Base-by-base conservation (phyloP, 108 stramenopile species). In the Conticribra weissflogii region DNA sequence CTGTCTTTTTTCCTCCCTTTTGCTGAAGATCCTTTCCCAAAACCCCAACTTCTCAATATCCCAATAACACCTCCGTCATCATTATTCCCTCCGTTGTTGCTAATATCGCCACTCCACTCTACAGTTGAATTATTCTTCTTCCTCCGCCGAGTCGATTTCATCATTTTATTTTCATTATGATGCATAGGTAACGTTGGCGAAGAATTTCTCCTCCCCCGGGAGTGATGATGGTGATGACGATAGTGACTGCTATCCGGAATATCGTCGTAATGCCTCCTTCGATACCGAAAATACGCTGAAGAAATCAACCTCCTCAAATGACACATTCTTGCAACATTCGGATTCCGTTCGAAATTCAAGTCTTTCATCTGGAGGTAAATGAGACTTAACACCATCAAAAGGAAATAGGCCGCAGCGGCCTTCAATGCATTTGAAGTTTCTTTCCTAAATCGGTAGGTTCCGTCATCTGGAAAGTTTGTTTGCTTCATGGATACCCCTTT, bases 351-450 rank as follows among this genome's bases (percentile, higher is more conserved):
- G 12, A 68, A 52, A 45, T 74, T 74, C 65, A 66, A 27, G 36
- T 74, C 78, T 27, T 70, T 61, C 2, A 49, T 62, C 47, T 75
- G 78, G 14, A 63, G 48, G 44, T 75, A 79, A 34, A 61, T 62
- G 30, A 79, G 60, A 47, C 78, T 74, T 8, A 69, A 33, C 4
- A 75, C 68, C 78, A 75, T 79, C 17, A 54, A 54, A 18, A 79
- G 31, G 41, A 79, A 79, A 68, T 79, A 79, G 24, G 78, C 78
- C 12, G 78, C 78, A 15, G 78, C 66, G 14, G 78, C 78, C 50
- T 74, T 74, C 2, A 79, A 53, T 33, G 78, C 78, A 54, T 79
- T 79, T 22, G 78, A 74, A n/a, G 78, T 75, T 61, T 79, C 74
- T 57, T 68, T 74, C 17, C 66, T 68, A 24, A 79, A 75, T 34